Evolutionary conservation across 2,329 filamentous ascomycete species (phyloP).

Genomic region (Westerdykella sp.): DNA sequence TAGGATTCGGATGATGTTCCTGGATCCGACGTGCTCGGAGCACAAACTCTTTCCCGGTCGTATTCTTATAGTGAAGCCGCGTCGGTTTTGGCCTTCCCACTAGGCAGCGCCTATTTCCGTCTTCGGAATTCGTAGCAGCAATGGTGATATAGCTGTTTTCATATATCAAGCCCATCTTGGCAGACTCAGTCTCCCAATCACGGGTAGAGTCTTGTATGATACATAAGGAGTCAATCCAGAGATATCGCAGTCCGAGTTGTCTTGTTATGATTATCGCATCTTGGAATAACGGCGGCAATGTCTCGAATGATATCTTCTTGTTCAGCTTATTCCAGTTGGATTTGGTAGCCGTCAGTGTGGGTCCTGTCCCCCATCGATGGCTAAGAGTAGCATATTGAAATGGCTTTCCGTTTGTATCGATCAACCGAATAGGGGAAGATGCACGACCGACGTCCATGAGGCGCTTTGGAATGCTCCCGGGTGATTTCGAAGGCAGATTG

Average conservation of each 20-base stretch:
- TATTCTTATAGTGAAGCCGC: constrained; percentile 22
- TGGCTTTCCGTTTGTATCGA: constrained; percentile 24
- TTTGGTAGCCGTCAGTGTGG: constrained; percentile 22
- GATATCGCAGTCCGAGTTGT: constrained; percentile 27
- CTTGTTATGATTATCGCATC: constrained; percentile 29
- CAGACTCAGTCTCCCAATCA: constrained; percentile 31
- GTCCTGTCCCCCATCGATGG: constrained; percentile 28
- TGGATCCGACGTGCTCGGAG: constrained; percentile 21
- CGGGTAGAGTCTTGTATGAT: constrained; percentile 30
- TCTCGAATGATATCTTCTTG: constrained; percentile 21
- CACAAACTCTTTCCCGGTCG: constrained; percentile 17
- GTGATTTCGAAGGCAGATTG: constrained; percentile 12
- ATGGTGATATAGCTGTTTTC: constrained; percentile 30
- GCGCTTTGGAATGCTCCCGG: constrained; percentile 20
- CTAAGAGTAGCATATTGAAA: constrained; percentile 27
- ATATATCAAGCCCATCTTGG: constrained; percentile 33
- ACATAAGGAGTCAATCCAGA: constrained; percentile 34
- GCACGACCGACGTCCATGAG: constrained; percentile 28
- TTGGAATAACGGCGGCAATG: constrained; percentile 19
- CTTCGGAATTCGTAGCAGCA: constrained; percentile 20
- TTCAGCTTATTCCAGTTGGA: constrained; percentile 22
- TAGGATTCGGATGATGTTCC: constrained; percentile 25
- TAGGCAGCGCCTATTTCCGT: constrained; percentile 18
- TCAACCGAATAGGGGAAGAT: constrained; percentile 24
- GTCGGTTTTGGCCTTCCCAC: constrained; percentile 21